phyloP scores from a whole-genome alignment of 805 yeast genomes.

The Metschnikowia cerradonensis region DNA sequence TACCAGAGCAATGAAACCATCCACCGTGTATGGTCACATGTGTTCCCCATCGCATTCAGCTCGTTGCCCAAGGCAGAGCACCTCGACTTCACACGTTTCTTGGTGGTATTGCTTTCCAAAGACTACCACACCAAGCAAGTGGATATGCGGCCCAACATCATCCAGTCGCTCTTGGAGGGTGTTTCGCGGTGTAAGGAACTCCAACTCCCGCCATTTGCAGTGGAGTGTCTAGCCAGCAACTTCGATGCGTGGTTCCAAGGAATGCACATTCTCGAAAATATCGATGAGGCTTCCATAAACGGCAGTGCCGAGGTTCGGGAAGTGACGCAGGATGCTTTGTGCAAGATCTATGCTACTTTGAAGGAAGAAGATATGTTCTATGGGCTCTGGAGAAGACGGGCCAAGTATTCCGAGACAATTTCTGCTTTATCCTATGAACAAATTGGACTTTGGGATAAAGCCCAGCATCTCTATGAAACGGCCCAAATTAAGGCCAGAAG shows the following conservation, averaged over 20 bases:
- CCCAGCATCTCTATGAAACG: constrained; percentile 87
- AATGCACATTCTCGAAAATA: constrained; percentile 74
- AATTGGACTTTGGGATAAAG: constrained; percentile 91
- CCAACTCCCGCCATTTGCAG: constrained; percentile 89
- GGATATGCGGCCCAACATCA: constrained; percentile 80
- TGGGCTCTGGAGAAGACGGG: constrained; percentile 96
- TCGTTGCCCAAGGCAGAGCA: constrained; percentile 76
- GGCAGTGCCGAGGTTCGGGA: constrained; percentile 77
- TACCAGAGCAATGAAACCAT: constrained; percentile 78
- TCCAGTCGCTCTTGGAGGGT: constrained; percentile 80
- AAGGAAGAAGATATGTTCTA: constrained; percentile 97
- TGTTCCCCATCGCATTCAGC: constrained; percentile 77
- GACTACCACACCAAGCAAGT: constrained; percentile 93
- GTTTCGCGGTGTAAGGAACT: constrained; percentile 67
- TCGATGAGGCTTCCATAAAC: constrained; percentile 50
- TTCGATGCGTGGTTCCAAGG: constrained; percentile 92
- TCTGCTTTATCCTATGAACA: constrained; percentile 93
- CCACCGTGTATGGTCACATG: constrained; percentile 74
- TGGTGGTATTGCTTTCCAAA: constrained; percentile 75
- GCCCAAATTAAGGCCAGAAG: constrained; percentile 96
- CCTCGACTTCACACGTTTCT: constrained; percentile 75
- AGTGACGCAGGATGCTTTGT: constrained; percentile 82
- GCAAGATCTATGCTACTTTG: constrained; percentile 80
- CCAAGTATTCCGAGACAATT: constrained; percentile 89
- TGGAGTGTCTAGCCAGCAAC: constrained; percentile 81